A percentile compares a stretch with the other conserved stretches of the same genome.
phyloP scores from a whole-genome alignment of 208 protist species.

The Leishmania martiniquensis region DNA sequence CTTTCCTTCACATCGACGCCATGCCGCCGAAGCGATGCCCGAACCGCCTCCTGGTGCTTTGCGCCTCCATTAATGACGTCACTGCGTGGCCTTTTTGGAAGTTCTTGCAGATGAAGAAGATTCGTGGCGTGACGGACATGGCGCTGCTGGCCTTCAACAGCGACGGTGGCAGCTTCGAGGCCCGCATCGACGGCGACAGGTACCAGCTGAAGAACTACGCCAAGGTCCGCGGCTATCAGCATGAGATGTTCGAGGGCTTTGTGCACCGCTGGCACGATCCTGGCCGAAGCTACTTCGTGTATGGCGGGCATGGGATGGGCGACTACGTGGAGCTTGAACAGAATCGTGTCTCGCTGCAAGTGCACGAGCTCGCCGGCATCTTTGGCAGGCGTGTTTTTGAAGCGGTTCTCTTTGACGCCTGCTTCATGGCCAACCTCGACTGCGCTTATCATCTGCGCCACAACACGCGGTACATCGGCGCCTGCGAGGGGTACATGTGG shows the following conservation, averaged over 20 bases:
- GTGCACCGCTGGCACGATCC: constrained; percentile 69
- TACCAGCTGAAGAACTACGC: constrained; percentile 80
- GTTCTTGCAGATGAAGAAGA: constrained; percentile 88
- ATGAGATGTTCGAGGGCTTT: constrained; percentile 76
- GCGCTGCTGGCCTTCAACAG: constrained; percentile 88
- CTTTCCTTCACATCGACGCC: not conserved
- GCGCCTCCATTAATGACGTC: constrained; percentile 85
- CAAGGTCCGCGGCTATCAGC: constrained; percentile 56
- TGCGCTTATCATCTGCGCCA: constrained; percentile 83
- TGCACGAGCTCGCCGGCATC: constrained; percentile 70
- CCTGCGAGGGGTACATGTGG: constrained; percentile 88
- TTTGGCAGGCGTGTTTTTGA: constrained; percentile 73
- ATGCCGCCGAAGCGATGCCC: constrained; percentile 30
- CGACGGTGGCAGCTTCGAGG: constrained; percentile 86
- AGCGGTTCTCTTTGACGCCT: constrained; percentile 86
- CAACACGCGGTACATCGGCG: constrained; percentile 85
- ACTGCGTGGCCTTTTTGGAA: constrained; percentile 91
- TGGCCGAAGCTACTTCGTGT: constrained; percentile 82
- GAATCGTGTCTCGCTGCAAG: constrained; percentile 61
- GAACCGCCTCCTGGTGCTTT: constrained; percentile 78
- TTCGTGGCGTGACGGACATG: constrained; percentile 75
- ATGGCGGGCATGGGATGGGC: constrained; percentile 89
- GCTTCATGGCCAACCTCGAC: constrained; percentile 90
- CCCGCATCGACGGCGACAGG: constrained; percentile 69
- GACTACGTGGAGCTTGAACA: constrained; percentile 86